A percentile compares a stretch with the other conserved stretches of the same genome.
Conservation (phyloP, 164 flowering plant genomes). For the Euptelea pleiosperma region DNA sequence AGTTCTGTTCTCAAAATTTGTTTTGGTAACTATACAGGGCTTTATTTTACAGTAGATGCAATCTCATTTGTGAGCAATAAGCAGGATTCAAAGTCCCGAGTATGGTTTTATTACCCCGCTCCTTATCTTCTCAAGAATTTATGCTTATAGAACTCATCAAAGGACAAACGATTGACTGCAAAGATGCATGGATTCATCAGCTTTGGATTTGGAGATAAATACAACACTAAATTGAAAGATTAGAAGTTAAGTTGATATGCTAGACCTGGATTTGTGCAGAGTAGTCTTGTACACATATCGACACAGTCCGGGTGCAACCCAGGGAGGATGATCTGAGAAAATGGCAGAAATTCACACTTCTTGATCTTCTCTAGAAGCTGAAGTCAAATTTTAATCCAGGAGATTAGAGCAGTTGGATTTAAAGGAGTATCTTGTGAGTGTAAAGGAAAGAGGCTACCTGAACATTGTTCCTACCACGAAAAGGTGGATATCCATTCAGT, state of each 20-base stretch:
- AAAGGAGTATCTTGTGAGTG: neutral
- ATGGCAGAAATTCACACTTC: conserved; percentile 42
- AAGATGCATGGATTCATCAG: conserved; percentile 7
- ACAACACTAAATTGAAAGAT: neutral
- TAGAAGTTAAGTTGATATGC: neutral
- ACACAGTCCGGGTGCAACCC: conserved; percentile 43
- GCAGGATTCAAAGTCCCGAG: neutral
- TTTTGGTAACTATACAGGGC: too few relatives aligned
- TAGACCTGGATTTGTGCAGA: conserved; percentile 50
- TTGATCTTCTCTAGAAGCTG: conserved; percentile 53
- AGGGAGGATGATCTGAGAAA: conserved; percentile 34
- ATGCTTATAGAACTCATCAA: conserved; percentile 49
- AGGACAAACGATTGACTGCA: conserved; percentile 46
- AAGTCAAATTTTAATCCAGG: neutral
- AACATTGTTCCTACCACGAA: conserved; percentile 53
- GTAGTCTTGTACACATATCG: conserved; percentile 51
- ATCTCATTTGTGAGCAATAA: neutral
- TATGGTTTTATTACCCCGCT: neutral
- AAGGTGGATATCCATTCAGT: conserved; percentile 66
- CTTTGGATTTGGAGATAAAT: neutral
- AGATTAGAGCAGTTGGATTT: conserved; percentile 1
- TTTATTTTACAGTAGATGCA: too few relatives aligned
- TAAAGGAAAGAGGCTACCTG: conserved; percentile 37
- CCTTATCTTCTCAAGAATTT: conserved; percentile 32
- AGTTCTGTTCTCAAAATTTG: too few relatives aligned